Base-by-base conservation (phyloP, 148 eudicot species). In the Pouteria glomerata region DNA sequence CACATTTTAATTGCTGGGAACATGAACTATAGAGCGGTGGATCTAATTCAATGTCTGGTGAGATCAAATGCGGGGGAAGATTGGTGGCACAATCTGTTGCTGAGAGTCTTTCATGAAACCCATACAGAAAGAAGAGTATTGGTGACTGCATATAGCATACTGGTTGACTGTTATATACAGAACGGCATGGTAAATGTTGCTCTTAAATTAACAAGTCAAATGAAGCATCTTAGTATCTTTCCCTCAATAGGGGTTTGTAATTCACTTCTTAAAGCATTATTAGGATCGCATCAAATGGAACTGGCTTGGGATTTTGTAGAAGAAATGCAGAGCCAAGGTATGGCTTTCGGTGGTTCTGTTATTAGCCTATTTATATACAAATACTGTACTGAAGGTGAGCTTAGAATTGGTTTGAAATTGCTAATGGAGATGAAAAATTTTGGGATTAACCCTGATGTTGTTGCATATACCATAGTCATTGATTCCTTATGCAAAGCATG, bases 301-400 rank as follows among this genome's bases (percentile, higher is more conserved):
- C 41, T 70, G 66, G 90, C 85, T 57, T 86, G 90, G 84, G 75
- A 86, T 66, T 77, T 83, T 24, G 29, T 86, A 69, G 86, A 83
- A 66, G 75, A 74, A 68, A 77, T 86, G 77, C 80, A 69, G 55
- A 74, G 35, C 29, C 71, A 74, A 37, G 72, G 76, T 35, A 12
- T 77, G 75, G 80, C 31, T 45, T n/a, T 73, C 29, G 71, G 72
- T 77, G 76, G 61, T 41, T 65, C 75, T 29, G 50, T 78, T 35
- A 34, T 86, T 4, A 83, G 77, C 83, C 66, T 79, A 66, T 86
- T 86, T 73, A 75, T 86, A 21, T 19, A 47, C 16, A 73, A 75
- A 11, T 81, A 81, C 67, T 81, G 90, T 69, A 23, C 62, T 19
- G 68, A 79, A 76, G 84, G 82, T 19, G 73, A 75, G 31, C 57